A percentile compares a stretch with the other conserved stretches of the same genome.
phyloP scores from a whole-genome alignment of 805 yeast genomes.

The Maudiozyma saulgeensis region DNA sequence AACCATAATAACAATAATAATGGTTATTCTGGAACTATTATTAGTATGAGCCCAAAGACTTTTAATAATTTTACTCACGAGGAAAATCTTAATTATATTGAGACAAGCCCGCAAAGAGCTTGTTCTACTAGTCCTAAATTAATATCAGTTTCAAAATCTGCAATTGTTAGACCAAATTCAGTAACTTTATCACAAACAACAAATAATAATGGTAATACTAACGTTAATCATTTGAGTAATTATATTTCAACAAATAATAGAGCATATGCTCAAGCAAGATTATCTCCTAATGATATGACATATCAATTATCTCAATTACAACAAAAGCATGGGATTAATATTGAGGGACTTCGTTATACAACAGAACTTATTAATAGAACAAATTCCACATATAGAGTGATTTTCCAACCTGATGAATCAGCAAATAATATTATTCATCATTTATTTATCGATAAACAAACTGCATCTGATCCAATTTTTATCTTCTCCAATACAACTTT shows the following conservation, averaged over 20 bases:
- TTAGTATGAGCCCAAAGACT: not conserved
- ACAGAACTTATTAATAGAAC: conserved; percentile 7
- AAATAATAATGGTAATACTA: not conserved
- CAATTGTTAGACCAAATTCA: not conserved
- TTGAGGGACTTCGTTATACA: conserved; percentile 5
- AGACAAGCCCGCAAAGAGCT: conserved; percentile 11
- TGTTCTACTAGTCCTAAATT: conserved; percentile 5
- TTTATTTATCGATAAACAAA: conserved; percentile 22
- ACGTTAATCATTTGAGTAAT: not conserved
- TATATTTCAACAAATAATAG: not conserved
- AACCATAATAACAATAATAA: not conserved
- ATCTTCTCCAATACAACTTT: conserved; percentile 11
- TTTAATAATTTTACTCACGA: not conserved
- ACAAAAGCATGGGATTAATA: not conserved
- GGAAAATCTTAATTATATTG: not conserved
- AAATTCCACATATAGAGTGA: conserved; percentile 6
- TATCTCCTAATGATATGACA: not conserved
- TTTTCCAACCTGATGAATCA: conserved; percentile 24
- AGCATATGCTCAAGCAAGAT: not conserved
- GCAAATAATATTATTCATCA: conserved; percentile 18
- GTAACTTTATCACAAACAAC: not conserved
- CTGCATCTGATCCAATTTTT: conserved; percentile 18
- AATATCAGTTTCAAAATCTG: conserved; percentile 1
- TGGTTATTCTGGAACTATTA: not conserved
- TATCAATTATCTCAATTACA: not conserved